phyloP scores from a whole-genome alignment of 2,329 filamentous ascomycete genomes.

The Paecilomyces sp. region DNA sequence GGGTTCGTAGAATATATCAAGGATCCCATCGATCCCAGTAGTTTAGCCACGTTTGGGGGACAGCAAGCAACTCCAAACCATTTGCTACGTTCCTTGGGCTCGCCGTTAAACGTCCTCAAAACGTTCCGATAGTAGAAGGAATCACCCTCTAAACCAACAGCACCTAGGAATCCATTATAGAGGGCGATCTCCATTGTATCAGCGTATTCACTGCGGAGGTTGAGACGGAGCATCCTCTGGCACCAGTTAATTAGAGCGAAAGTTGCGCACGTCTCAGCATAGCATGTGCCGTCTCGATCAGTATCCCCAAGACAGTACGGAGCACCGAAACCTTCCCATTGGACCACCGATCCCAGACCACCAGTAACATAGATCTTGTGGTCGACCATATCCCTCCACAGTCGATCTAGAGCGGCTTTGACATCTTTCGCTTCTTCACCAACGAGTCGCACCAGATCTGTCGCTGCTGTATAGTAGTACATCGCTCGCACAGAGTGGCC shows the following conservation, averaged over 20 bases:
- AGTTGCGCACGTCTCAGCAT: conserved; percentile 54
- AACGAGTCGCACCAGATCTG: conserved; percentile 44
- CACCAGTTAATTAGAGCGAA: conserved; percentile 1
- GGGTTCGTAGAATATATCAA: conserved; percentile 39
- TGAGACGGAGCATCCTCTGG: conserved; percentile 22
- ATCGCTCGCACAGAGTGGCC: conserved; percentile 55
- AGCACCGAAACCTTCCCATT: conserved; percentile 56
- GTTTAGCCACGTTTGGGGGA: conserved; percentile 51
- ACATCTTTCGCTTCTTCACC: conserved; percentile 18
- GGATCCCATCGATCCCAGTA: conserved; percentile 49
- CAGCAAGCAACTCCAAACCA: conserved; percentile 58
- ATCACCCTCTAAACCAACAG: conserved; percentile 50
- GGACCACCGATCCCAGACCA: conserved; percentile 50
- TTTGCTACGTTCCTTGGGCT: conserved; percentile 45
- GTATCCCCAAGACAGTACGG: conserved; percentile 54
- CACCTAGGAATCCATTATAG: conserved; percentile 54
- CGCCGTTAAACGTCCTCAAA: conserved; percentile 46
- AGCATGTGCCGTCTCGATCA: conserved; percentile 56
- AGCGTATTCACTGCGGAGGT: conserved; percentile 40
- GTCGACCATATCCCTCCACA: conserved; percentile 56
- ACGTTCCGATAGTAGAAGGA: conserved; percentile 58
- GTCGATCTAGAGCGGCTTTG: conserved; percentile 34
- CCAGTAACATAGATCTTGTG: conserved; percentile 58
- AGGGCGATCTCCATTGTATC: conserved; percentile 56
- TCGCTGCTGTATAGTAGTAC: conserved; percentile 53